Evolutionary conservation across 83 land plant genomes (phyloP), one percentile per base, ranked within the genome.

Genomic region (Picea mariana): DNA sequence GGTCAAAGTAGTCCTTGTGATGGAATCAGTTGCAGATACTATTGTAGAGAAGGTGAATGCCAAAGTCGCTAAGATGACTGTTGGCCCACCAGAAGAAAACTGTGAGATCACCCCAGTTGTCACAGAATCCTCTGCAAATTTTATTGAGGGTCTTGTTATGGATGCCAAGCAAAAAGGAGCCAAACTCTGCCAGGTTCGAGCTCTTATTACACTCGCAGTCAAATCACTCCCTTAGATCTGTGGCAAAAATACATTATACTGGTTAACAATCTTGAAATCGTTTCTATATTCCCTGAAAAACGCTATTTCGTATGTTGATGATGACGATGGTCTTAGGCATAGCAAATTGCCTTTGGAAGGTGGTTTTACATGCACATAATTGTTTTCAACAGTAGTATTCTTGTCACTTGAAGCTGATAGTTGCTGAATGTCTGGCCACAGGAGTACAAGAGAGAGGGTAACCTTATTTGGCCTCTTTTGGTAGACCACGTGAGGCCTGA

Each of bases 101-200:
- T 27, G 31, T 27, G 31, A 27, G 31, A 27, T 27, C 31, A 95
- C 97, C 60, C 90, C 95, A 15, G 97, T 95, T 17, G 93, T 95
- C 12, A 85, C 93, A 26, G 91, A 95, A 80, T 92, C 97, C 13
- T 95, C 95, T 16, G 95, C 97, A 4, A 95, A 95, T 77, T 95
- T 1, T 27, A 27, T 27, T 1, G 31, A 27, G 31, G 31, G 31
- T 27, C 31, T 27, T 27, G 31, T 27, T 27, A 91, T 66, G 91
- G 97, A 95, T 84, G 97, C 97, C 5, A 89, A 95, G 84, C 65
- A 88, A 38, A 95, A 95, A 62, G 91, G 90, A 23, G 97, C 97
- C 18, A 91, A 86, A 75, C 92, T 93, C 67, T 93, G 93, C 77
- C 97, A 93, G 84, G 86, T 84, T 64, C 49, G 24, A 62, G 31